A percentile compares a stretch with the other conserved stretches of the same genome.
Conservation (phyloP, 129 eudicot species). For the Centaurea solstitialis region DNA sequence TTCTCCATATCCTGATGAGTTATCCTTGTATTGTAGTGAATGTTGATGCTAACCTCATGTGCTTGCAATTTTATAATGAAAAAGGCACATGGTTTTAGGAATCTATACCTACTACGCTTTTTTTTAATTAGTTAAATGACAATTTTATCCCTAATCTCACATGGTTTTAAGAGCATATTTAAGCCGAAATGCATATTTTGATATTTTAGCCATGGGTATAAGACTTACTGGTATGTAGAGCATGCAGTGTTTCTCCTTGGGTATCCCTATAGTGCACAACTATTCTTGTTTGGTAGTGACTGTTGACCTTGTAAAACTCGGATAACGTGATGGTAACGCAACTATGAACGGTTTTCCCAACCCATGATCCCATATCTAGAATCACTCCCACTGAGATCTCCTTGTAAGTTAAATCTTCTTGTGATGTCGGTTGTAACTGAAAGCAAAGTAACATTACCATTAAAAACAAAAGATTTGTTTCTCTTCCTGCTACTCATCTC, state of each 20-base stretch:
- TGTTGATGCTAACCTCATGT: too few relatives aligned
- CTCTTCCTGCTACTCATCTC: neutral
- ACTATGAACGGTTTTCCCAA: constrained; percentile 5
- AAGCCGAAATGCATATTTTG: too few relatives aligned
- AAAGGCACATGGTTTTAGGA: too few relatives aligned
- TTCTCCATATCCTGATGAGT: constrained; percentile 25
- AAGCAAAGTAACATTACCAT: neutral
- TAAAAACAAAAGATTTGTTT: neutral
- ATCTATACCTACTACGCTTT: too few relatives aligned
- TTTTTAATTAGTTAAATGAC: too few relatives aligned
- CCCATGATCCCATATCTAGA: constrained; percentile 23
- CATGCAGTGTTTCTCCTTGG: constrained; percentile 21
- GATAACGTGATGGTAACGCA: constrained; percentile 29
- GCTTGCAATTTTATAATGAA: too few relatives aligned
- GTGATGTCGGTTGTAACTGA: neutral
- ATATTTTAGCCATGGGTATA: too few relatives aligned
- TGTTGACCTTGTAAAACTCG: constrained; percentile 22
- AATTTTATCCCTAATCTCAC: too few relatives aligned
- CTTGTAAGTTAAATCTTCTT: neutral
- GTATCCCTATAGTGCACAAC: constrained; percentile 23
- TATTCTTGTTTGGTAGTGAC: constrained; percentile 26
- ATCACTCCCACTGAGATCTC: constrained; percentile 25
- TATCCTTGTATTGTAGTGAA: constrained; percentile 26
- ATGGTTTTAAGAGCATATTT: too few relatives aligned
- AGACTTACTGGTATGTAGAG: neutral